Evolutionary conservation across 306 rosid species (phyloP), one percentile per base, ranked within the genome.

Genomic region (Rosa rugosa): DNA sequence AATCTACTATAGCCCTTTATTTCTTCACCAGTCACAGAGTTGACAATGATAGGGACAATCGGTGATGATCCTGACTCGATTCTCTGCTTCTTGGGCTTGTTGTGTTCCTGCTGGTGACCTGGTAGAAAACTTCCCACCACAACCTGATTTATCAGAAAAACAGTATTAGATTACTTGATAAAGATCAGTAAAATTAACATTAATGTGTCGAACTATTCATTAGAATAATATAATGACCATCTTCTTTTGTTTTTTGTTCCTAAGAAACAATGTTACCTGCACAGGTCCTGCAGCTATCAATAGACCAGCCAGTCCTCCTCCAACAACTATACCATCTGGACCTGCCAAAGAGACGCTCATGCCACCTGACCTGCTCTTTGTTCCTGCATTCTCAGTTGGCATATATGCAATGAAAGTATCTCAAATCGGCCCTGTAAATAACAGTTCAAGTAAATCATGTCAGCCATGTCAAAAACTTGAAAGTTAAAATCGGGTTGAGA

Each of bases 71-170:
- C 45, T 47, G 87, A 81, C 71, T 94, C 93, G 23, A 86, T 69
- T 78, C 88, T 87, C 27, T 85, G 95, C 84, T 88, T 92, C 88
- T 91, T 92, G 5, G 85, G 86, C 84, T 94, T 92, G 42, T 94
- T 92, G 42, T 87, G 92, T 83, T 92, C 86, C 78, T 86, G 90
- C 83, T 88, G 90, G 83, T 90, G 94, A 80, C 92, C 92, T 13
- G 91, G 92, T 53, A 89, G 84, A 74, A 92, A 92, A 86, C 93
- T 92, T 12, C 87, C 97, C 71, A 90, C 94, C 60, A 90, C 92
- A 72, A 89, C 90, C 98, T 88, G 87, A 66, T 63, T 73, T 54
- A 1, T 22, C 11, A n/a, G 0, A 38, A 6, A 14, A 40, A 40
- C 51, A 36, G 22, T 56, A 7, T 57, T 54, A 22, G 51, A 38